phyloP scores from a whole-genome alignment of 495 filamentous ascomycete genomes.

The Acidomyces sp. region DNA sequence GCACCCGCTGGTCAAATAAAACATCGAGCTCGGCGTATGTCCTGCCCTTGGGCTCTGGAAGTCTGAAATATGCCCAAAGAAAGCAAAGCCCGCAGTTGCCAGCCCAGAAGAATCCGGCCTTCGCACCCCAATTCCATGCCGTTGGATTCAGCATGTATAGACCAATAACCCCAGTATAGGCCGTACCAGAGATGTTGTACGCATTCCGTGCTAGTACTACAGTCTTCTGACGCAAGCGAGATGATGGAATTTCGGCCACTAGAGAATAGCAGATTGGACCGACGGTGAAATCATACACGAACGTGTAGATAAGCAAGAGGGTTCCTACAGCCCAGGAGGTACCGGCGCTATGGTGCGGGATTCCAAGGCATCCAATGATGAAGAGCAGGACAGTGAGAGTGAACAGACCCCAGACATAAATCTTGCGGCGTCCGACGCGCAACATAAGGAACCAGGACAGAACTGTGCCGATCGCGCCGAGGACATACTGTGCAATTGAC shows the following conservation, averaged over 20 bases:
- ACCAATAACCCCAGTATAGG: no score
- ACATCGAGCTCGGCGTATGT: slow-evolving; percentile 27
- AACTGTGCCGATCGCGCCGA: not conserved
- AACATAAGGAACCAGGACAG: not conserved
- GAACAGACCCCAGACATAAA: not conserved
- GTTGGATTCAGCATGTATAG: slow-evolving; percentile 36
- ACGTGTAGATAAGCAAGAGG: slow-evolving; percentile 9
- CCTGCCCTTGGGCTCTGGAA: slow-evolving; percentile 25
- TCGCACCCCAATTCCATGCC: slow-evolving; percentile 39
- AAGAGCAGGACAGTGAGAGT: not conserved
- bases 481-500: slow-evolving; percentile 3
- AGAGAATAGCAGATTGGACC: slow-evolving; percentile 13
- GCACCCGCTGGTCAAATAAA: slow-evolving; percentile 24
- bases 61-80: slow-evolving; percentile 24
- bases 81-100: slow-evolving; percentile 36
- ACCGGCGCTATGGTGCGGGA: not conserved
- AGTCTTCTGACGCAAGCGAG: slow-evolving; percentile 11
- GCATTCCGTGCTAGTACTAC: slow-evolving; percentile 7
- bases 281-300: slow-evolving; percentile 11
- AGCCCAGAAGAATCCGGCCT: slow-evolving; percentile 35
- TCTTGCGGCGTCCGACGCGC: not conserved
- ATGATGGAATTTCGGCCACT: slow-evolving; percentile 14
- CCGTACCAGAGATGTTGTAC: slow-evolving; percentile 10
- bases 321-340: slow-evolving; percentile 5
- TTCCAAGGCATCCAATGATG: not conserved